These are phyloP conservation scores for Triticum turgidum DNA, from an alignment of 176 grass and related monocot genomes.

Conservation along the genomic window DNA sequence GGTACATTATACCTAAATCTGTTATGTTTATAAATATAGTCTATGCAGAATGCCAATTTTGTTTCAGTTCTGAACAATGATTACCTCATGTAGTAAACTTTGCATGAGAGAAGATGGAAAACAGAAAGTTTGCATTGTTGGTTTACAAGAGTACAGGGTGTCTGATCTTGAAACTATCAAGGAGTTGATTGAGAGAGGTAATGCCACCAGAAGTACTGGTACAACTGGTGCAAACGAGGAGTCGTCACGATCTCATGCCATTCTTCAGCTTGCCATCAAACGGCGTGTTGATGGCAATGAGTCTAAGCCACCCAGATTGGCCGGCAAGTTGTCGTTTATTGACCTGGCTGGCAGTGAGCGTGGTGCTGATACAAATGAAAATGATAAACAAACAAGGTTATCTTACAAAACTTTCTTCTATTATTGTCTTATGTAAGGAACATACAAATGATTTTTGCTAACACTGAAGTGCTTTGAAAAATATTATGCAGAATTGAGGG, in stretches of 20 bases:
- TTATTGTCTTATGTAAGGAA: not conserved
- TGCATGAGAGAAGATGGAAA: slow-evolving; percentile 99
- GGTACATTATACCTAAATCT: slow-evolving; percentile 40
- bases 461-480: slow-evolving; percentile 18
- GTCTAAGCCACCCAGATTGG: slow-evolving; percentile 66
- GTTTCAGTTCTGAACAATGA: slow-evolving; percentile 7
- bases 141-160: slow-evolving; percentile 89
- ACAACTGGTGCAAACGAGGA: slow-evolving; percentile 98
- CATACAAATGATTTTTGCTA: slow-evolving; percentile 20
- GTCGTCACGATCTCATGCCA: slow-evolving; percentile 96
- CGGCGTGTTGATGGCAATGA: slow-evolving; percentile 71
- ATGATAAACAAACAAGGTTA: slow-evolving; percentile 98
- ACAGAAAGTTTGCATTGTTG: slow-evolving; percentile 98
- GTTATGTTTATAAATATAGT: not conserved
- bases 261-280: slow-evolving; percentile 99
- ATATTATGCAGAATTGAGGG: slow-evolving; percentile 84
- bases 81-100: slow-evolving; percentile 71
- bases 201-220: slow-evolving; percentile 86
- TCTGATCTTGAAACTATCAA: slow-evolving; percentile 88
- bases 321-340: slow-evolving; percentile 94
- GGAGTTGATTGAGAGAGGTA: slow-evolving; percentile 93
- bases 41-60: not conserved
- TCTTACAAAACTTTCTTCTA: not conserved
- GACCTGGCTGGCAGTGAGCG: slow-evolving; percentile 97
- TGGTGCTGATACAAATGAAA: slow-evolving; percentile 98